Evolutionary conservation across 129 eudicot genomes (phyloP), one percentile per base, ranked within the genome.

Genomic region (Flaveria robusta): DNA sequence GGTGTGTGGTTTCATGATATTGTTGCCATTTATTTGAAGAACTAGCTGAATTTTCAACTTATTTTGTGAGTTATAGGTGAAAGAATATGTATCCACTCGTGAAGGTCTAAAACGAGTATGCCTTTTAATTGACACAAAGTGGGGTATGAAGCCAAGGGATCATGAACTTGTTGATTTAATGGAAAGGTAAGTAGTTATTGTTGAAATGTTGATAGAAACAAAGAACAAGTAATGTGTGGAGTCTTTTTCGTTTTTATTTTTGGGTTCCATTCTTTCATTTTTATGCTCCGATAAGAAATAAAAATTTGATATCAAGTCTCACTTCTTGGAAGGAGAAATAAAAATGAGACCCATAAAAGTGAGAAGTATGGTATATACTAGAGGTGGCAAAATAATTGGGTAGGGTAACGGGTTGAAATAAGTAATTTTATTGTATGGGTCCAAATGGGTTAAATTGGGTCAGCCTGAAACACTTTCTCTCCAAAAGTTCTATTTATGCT

Each of bases 71-170:
- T 69, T 85, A 81, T 72, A 93, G 98, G 98, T 93, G 67, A 93
- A 93, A 85, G 98, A 93, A 83, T 93, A 90, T 70, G 98, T 93
- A 66, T 83, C 91, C 13, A 88, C 97, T 18, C 90, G 98, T 68
- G 89, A 88, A 74, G 91, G 93, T 73, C 83, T 90, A 71, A 88
- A 86, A 87, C 82, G 91, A 51, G 98, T 93, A 9, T 93, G 98
- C 75, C 91, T 93, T 87, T 88, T 93, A 52, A 86, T 93, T 9
- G 98, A 93, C 83, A 93, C 98, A 70, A 93, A 93, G 76, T 93
- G 98, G 98, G 98, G 98, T 66, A 87, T 93, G 96, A 93, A 93
- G 74, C 89, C 95, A 49, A 87, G 96, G 82, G 98, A 93, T 81
- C 80, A 75, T 65, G 98, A 93, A 79, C 93, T 93, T 9, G 79